Evolutionary conservation across 345 rosid genomes (phyloP), one percentile per base, ranked within the genome.

Genomic region (Carallia brachiata): DNA sequence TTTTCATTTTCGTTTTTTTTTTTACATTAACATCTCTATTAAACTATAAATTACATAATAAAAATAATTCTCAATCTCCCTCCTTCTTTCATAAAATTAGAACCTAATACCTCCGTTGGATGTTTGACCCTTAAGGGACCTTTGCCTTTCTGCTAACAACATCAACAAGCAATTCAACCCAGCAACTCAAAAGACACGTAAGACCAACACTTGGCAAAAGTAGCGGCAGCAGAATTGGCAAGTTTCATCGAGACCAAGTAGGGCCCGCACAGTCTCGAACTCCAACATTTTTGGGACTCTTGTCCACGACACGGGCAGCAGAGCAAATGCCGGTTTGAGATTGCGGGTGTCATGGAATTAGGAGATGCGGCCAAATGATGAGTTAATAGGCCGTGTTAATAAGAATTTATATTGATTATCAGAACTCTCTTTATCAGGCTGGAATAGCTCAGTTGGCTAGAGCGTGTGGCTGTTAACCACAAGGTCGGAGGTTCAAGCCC

Each of bases 391-490:
- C 23, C 23, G 23, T 23, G 23, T 23, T 23, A 23, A 23, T 23
- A 23, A 23, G 23, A 23, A 23, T 23, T 23, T 23, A 23, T 23
- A 23, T 23, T 23, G 23, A 23, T 23, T 23, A 23, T 23, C 23
- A 23, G 23, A 23, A 23, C 23, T 23, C 23, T 23, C 23, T 23
- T 23, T 23, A 23, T 23, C 23, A 23, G 23, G 85, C 80, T 82
- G 86, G 86, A 85, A 76, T 85, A 84, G 86, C 85, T 87, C 84
- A 83, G 86, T 76, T 73, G 86, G 86, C 56, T 83, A 80, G 83
- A 87, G 89, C 85, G 83, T 85, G 82, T 82, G 86, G 84, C 86
- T 82, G 86, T 87, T 85, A 87, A 85, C 91, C 87, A 83, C 80
- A 82, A 85, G 89, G 85, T 87, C 87, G 87, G 82, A 85, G 84